phyloP scores from a whole-genome alignment of 352 stramenopile genomes.

The Pythium sukuiense region DNA sequence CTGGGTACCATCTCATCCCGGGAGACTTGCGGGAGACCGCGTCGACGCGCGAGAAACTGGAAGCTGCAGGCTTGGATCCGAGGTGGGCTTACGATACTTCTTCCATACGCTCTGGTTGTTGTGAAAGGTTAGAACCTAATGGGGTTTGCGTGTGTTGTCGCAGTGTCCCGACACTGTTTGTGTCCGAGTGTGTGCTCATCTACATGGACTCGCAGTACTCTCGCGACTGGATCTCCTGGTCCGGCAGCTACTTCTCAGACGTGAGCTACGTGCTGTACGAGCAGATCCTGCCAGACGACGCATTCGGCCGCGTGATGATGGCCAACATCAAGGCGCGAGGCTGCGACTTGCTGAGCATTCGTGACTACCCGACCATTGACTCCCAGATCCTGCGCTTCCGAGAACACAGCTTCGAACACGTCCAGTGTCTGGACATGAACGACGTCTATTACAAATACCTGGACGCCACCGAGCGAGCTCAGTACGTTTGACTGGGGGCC shows the following conservation, averaged over 20 bases:
- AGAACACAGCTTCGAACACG: conserved; percentile 60
- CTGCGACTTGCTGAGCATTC: conserved; percentile 86
- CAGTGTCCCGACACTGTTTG: conserved; percentile 67
- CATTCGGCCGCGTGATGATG: conserved; percentile 91
- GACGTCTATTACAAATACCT: conserved; percentile 91
- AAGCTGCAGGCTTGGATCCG: conserved; percentile 51
- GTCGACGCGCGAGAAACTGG: conserved; percentile 52
- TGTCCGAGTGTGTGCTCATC: conserved; percentile 91
- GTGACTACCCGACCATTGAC: conserved; percentile 71
- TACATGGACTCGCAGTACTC: conserved; percentile 90
- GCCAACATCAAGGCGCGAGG: conserved; percentile 88
- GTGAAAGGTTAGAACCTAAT: not conserved
- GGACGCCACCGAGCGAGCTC: conserved; percentile 52
- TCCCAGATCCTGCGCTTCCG: conserved; percentile 78
- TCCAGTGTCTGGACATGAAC: conserved; percentile 90
- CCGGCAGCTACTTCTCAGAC: conserved; percentile 62
- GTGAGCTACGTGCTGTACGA: conserved; percentile 88
- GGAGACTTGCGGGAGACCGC: conserved; percentile 74
- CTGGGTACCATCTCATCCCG: conserved; percentile 76
- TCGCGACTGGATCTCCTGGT: conserved; percentile 70
- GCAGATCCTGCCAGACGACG: conserved; percentile 89
- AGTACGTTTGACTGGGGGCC: conserved; percentile 37
- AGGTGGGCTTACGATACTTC: conserved; percentile 21
- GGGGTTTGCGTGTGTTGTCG: not conserved
- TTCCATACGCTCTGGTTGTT: not conserved